These are phyloP conservation scores for Diutina siamensis DNA, from an alignment of 1,139 yeast species.

Conservation along the genomic window DNA sequence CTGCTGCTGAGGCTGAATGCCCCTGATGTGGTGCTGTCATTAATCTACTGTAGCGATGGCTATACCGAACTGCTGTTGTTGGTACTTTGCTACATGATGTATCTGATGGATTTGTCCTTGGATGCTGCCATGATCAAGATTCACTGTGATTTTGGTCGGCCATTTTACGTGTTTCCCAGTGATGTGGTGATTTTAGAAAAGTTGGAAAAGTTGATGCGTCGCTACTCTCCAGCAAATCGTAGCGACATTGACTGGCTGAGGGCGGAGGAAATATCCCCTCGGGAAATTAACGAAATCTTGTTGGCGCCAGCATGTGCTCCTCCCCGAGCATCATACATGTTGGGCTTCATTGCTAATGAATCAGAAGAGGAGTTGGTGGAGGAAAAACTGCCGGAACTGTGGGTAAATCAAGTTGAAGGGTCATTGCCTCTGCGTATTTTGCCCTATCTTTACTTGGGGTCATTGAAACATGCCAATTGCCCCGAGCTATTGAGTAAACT, in stretches of 20 bases:
- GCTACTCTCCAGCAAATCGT: constrained; percentile 34
- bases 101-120: constrained; percentile 43
- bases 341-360: constrained; percentile 20
- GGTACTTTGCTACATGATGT: constrained; percentile 60
- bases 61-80: constrained; percentile 82
- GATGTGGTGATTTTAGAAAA: constrained; percentile 59
- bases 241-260: constrained; percentile 14
- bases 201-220: constrained; percentile 47
- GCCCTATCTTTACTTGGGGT: constrained; percentile 80
- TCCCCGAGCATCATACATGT: constrained; percentile 9
- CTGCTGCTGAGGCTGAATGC: constrained; percentile 14
- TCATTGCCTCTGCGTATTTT: constrained; percentile 64
- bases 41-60: constrained; percentile 81
- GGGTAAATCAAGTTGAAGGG: constrained; percentile 43
- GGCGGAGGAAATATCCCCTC: constrained; percentile 19
- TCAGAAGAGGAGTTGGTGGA: constrained; percentile 11
- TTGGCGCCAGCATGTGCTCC: constrained; percentile 12
- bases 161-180: constrained; percentile 71
- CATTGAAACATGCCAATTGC: constrained; percentile 71
- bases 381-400: constrained; percentile 10
- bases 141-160: constrained; percentile 57
- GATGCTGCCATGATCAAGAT: constrained; percentile 45
- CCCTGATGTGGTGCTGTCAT: constrained; percentile 13
- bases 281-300: constrained; percentile 25
- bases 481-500: constrained; percentile 49